A percentile compares a stretch with the other conserved stretches of the same genome.
These are phyloP conservation scores for Hordeum pubiflorum DNA, from an alignment of 202 grass and related monocot species.

Conservation along the genomic window DNA sequence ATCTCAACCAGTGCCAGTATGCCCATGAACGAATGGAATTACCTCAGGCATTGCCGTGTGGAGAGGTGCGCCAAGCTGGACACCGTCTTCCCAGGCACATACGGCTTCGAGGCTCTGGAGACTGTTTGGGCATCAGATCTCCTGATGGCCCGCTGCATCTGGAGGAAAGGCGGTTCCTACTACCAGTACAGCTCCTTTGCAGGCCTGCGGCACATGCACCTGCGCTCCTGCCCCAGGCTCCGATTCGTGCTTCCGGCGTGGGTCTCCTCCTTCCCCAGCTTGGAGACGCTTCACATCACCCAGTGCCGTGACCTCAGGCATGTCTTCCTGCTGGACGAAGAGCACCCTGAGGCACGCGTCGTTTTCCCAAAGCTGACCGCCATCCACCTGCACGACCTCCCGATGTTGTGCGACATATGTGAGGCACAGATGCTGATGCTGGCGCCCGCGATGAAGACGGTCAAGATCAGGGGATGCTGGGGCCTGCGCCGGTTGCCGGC, in stretches of 20 bases:
- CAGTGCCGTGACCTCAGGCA: neutral
- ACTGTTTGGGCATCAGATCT: slow-evolving; percentile 8
- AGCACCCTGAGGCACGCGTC: too few relatives aligned
- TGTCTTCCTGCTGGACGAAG: neutral
- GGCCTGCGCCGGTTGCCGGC: neutral
- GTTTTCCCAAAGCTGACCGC: neutral
- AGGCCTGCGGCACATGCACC: neutral
- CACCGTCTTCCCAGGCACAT: rapidly evolving
- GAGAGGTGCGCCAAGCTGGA: slow-evolving; percentile 2
- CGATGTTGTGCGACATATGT: neutral
- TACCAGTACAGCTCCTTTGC: too few relatives aligned
- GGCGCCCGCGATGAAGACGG: neutral
- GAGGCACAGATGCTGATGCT: neutral
- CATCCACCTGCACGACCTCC: neutral
- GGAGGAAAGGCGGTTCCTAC: neutral
- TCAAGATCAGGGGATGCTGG: slow-evolving; percentile 1
- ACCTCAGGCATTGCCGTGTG: neutral
- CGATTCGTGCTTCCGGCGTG: neutral
- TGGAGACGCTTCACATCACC: slow-evolving; percentile 10
- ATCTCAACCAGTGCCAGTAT: neutral
- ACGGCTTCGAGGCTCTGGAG: rapidly evolving
- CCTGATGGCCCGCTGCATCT: neutral
- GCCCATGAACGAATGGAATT: rapidly evolving
- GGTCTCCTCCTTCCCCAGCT: neutral
- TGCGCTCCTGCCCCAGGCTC: neutral